phyloP scores from a whole-genome alignment of 2,329 filamentous ascomycete genomes.

The Fusarium sp. region DNA sequence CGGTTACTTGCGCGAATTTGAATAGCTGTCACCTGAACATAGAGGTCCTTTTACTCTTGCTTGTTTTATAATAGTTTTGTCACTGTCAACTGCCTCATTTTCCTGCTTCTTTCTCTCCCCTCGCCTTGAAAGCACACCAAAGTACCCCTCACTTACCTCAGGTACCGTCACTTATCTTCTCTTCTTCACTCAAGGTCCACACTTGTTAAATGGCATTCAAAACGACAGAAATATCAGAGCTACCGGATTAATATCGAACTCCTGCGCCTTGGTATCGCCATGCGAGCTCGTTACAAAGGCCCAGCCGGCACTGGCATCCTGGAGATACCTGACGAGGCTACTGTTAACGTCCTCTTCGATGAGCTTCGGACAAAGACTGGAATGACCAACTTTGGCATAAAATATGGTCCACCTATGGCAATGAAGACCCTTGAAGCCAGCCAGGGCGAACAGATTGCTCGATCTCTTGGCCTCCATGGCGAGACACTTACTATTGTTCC shows the following conservation, averaged over 20 bases:
- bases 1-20: not conserved
- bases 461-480: slow-evolving; percentile 62
- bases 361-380: slow-evolving; percentile 74
- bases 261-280: slow-evolving; percentile 51
- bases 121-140: slow-evolving; percentile 5
- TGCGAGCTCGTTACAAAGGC: slow-evolving; percentile 81
- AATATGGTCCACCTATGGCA: slow-evolving; percentile 80
- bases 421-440: slow-evolving; percentile 76
- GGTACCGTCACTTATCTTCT: not conserved
- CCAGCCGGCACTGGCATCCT: slow-evolving; percentile 80
- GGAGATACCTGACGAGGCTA: slow-evolving; percentile 76
- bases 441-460: slow-evolving; percentile 62
- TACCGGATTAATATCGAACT: not conserved
- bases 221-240: not conserved
- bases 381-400: slow-evolving; percentile 77
- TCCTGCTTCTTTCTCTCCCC: slow-evolving; percentile 19
- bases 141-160: slow-evolving; percentile 14
- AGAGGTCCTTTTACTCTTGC: not conserved
- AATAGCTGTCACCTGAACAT: not conserved
- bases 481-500: slow-evolving; percentile 66
- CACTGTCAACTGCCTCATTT: not conserved
- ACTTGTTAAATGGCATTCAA: not conserved
- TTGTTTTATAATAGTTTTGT: not conserved
- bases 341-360: slow-evolving; percentile 70
- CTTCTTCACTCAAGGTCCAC: not conserved